These are phyloP conservation scores for Monosporascus sp. DNA, from an alignment of 2,329 filamentous ascomycete genomes.

Conservation along the genomic window DNA sequence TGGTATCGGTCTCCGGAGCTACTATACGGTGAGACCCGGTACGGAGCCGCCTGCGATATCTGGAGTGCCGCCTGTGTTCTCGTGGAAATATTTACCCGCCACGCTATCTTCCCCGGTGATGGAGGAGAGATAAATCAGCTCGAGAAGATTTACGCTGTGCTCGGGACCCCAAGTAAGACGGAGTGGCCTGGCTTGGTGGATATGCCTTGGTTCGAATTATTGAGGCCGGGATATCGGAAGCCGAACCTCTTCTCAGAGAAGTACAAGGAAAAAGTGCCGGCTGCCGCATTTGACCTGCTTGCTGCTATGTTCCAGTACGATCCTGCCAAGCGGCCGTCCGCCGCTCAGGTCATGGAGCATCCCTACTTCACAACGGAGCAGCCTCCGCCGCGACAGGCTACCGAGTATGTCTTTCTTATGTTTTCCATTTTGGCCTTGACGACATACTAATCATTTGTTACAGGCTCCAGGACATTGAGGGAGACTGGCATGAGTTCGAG, in stretches of 20 bases:
- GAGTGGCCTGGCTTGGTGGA: conserved; percentile 90
- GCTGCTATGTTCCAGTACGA: conserved; percentile 85
- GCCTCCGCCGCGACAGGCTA: conserved; percentile 68
- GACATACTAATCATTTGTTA: conserved; percentile 8
- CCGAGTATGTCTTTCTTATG: conserved; percentile 60
- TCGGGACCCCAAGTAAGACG: conserved; percentile 77
- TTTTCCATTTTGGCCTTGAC: conserved; percentile 22
- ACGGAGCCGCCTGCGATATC: conserved; percentile 84
- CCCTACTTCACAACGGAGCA: conserved; percentile 83
- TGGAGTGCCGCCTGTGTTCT: conserved; percentile 98
- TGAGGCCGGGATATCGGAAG: conserved; percentile 70
- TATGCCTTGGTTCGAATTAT: conserved; percentile 94
- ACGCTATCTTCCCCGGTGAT: conserved; percentile 92
- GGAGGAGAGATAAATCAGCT: conserved; percentile 94
- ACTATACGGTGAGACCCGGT: conserved; percentile 84
- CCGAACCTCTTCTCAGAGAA: conserved; percentile 75
- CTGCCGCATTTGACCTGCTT: conserved; percentile 78
- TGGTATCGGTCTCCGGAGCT: conserved; percentile 94
- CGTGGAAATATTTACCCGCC: conserved; percentile 90
- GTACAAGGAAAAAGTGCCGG: conserved; percentile 71
- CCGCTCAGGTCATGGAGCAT: conserved; percentile 78
- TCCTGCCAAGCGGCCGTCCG: conserved; percentile 74
- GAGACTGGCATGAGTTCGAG: conserved; percentile 99
- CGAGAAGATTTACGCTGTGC: conserved; percentile 89
- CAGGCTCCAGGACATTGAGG: conserved; percentile 73